Conservation (phyloP, 2,329 filamentous ascomycete species). For the Epichloe bromicola region DNA sequence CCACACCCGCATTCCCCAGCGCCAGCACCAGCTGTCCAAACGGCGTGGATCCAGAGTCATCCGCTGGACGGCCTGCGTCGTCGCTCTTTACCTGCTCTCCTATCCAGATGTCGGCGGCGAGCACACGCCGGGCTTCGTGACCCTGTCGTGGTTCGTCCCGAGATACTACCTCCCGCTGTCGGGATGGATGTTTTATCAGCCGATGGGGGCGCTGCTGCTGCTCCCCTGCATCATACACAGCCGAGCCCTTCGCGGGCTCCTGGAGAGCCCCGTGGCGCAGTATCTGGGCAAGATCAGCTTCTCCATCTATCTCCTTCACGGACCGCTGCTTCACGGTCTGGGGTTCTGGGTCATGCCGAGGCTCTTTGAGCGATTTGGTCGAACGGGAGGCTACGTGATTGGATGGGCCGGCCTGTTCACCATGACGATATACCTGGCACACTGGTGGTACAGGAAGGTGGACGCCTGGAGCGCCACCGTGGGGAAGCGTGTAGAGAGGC, state of each 20-base stretch:
- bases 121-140: constrained; percentile 24
- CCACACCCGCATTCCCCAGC: not conserved
- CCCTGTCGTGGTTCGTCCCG: constrained; percentile 21
- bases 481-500: constrained; percentile 21
- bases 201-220: constrained; percentile 23
- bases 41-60: not conserved
- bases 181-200: constrained; percentile 27
- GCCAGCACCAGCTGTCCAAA: not conserved
- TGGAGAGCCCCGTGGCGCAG: constrained; percentile 21
- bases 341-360: constrained; percentile 44
- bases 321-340: constrained; percentile 44
- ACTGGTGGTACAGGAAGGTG: constrained; percentile 23
- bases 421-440: constrained; percentile 21
- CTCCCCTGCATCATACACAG: constrained; percentile 23
- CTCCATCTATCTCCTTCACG: constrained; percentile 31
- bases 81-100: constrained; percentile 25
- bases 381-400: constrained; percentile 15
- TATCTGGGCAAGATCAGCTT: constrained; percentile 28
- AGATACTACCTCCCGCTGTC: constrained; percentile 24
- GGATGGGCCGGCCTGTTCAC: constrained; percentile 20
- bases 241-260: constrained; percentile 13
- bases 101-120: constrained; percentile 26
- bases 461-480: constrained; percentile 25
- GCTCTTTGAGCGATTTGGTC: constrained; percentile 24
- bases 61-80: constrained; percentile 17